Conservation (phyloP, 1,139 yeast genomes). For the Debaryomycetaceae sp. region DNA sequence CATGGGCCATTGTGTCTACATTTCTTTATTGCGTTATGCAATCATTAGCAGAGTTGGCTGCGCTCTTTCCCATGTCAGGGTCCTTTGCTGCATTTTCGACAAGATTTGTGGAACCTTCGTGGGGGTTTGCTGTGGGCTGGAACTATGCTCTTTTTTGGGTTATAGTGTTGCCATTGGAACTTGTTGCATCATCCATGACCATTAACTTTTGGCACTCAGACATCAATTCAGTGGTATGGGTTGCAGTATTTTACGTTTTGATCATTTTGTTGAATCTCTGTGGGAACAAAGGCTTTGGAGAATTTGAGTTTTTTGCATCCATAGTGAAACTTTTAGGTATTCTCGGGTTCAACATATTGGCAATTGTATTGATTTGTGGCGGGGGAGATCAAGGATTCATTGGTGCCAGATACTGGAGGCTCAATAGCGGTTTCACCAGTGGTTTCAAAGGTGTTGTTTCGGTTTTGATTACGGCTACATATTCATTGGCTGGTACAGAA, state of each 20-base stretch:
- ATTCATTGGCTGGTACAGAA: constrained; percentile 46
- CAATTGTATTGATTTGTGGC: constrained; percentile 66
- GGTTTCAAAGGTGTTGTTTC: constrained; percentile 54
- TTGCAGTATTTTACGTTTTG: constrained; percentile 57
- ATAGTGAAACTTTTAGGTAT: constrained; percentile 60
- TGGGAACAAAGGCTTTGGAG: constrained; percentile 65
- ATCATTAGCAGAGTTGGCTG: constrained; percentile 65
- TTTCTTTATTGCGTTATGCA: constrained; percentile 65
- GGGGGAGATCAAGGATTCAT: constrained; percentile 54
- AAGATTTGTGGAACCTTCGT: constrained; percentile 63
- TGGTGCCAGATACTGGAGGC: constrained; percentile 55
- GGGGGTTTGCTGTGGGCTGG: constrained; percentile 77
- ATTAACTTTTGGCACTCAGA: constrained; percentile 61
- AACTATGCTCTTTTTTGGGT: constrained; percentile 71
- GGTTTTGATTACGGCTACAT: constrained; percentile 41
- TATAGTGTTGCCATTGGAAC: constrained; percentile 64
- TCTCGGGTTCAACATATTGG: constrained; percentile 65
- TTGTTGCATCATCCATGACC: constrained; percentile 69
- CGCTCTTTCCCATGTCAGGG: constrained; percentile 66
- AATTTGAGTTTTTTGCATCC: constrained; percentile 63
- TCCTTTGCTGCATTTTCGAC: constrained; percentile 68
- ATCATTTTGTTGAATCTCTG: constrained; percentile 55
- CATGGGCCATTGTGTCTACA: constrained; percentile 41
- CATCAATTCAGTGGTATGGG: constrained; percentile 65
- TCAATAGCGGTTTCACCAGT: constrained; percentile 62